These are phyloP conservation scores for Bjerkandera adusta DNA, from an alignment of 1,284 basidiomycete species.

Conservation along the genomic window DNA sequence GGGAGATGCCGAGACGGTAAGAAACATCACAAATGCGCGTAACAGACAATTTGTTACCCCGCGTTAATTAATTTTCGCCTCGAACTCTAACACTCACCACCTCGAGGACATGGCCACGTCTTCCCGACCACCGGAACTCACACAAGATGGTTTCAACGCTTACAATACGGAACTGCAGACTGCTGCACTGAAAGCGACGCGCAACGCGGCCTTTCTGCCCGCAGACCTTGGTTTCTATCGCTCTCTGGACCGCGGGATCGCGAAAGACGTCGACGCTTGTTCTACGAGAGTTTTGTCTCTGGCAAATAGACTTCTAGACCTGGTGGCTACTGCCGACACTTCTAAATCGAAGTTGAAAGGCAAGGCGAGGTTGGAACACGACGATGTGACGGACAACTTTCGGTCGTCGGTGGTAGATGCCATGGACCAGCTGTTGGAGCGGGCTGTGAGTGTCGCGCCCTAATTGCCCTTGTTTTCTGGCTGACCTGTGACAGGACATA, in stretches of 20 bases:
- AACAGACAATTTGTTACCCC: too few species aligned
- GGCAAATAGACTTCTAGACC: slow-evolving; percentile 59
- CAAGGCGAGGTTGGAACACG: slow-evolving; percentile 50
- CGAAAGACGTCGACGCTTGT: slow-evolving; percentile 61
- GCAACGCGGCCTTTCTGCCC: slow-evolving; percentile 57
- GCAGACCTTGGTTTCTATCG: slow-evolving; percentile 81
- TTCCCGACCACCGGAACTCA: slow-evolving; percentile 1
- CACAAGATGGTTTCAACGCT: slow-evolving; percentile 30
- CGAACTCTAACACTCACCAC: too few species aligned
- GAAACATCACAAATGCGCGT: too few species aligned
- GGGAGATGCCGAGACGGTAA: too few species aligned
- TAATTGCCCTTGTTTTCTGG: neutral
- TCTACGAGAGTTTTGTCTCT: slow-evolving; percentile 60
- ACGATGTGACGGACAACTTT: slow-evolving; percentile 82
- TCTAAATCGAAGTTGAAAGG: slow-evolving; percentile 38
- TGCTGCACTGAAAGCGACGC: slow-evolving; percentile 58
- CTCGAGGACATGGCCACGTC: slow-evolving; percentile 5
- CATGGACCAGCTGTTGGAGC: slow-evolving; percentile 84
- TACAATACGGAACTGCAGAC: slow-evolving; percentile 54
- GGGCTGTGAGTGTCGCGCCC: slow-evolving; percentile 55
- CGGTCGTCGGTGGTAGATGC: slow-evolving; percentile 75
- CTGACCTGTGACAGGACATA: slow-evolving; percentile 62
- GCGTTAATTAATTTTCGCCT: too few species aligned
- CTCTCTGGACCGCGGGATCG: slow-evolving; percentile 74
- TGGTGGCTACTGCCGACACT: slow-evolving; percentile 44